These are phyloP conservation scores for Stephanodiscus triporus DNA, from an alignment of 108 stramenopile genomes.

Conservation along the genomic window DNA sequence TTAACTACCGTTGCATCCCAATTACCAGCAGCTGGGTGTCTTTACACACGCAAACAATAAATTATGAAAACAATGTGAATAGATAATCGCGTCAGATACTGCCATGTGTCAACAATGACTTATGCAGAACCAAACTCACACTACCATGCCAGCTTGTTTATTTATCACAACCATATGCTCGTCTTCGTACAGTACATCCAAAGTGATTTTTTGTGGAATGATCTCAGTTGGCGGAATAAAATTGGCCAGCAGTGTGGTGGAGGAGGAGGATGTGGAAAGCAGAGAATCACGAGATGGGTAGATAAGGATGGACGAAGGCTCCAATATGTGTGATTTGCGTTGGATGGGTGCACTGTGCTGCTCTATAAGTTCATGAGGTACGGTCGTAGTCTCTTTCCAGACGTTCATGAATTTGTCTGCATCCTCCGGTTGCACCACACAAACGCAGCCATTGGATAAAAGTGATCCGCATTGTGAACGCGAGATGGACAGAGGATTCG, in stretches of 20 bases:
- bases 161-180: conserved; percentile 91
- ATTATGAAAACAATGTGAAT: background rate
- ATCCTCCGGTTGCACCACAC: conserved; percentile 33
- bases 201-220: conserved; percentile 73
- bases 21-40: conserved; percentile 96
- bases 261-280: conserved; percentile 29
- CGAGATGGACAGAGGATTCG: conserved; percentile 26
- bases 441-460: conserved; percentile 39
- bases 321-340: conserved; percentile 40
- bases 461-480: conserved; percentile 53
- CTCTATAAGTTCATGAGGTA: conserved; percentile 32
- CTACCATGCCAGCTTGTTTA: conserved; percentile 95
- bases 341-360: conserved; percentile 22
- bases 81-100: background rate
- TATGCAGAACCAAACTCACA: conserved; percentile 33
- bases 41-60: background rate
- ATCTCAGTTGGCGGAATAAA: conserved; percentile 63
- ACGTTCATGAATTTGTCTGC: conserved; percentile 14
- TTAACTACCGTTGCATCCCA: conserved; percentile 96
- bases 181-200: conserved; percentile 92
- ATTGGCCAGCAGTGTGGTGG: conserved; percentile 44
- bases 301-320: conserved; percentile 39
- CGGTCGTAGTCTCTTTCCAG: conserved; percentile 5
- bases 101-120: background rate
- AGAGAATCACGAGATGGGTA: conserved; percentile 55